Percentiles rank a stretch among this genome's conserved stretches.
Evolutionary conservation across 768 basidiomycete genomes (phyloP).

Genomic region (Mycena crocata): DNA sequence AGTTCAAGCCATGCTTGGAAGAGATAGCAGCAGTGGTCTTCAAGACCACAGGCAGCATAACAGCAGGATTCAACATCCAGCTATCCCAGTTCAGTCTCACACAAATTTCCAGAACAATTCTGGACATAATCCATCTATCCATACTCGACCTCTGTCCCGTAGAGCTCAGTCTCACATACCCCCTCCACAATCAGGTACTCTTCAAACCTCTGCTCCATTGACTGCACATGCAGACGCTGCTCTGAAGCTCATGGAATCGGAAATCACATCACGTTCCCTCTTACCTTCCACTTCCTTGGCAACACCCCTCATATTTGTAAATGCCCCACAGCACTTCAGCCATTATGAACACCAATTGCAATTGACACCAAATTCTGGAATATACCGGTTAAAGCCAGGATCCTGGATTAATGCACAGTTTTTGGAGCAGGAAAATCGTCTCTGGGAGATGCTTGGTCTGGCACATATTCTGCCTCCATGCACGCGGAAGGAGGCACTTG

Average conservation of each 20-base stretch:
- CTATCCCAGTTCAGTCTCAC: too few species aligned
- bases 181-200: too few species aligned
- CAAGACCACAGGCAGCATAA: too few species aligned
- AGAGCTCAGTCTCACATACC: too few species aligned
- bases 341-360: neutral
- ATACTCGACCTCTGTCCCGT: too few species aligned
- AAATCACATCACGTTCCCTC: neutral
- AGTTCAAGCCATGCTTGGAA: neutral
- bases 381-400: constrained; percentile 10
- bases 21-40: neutral
- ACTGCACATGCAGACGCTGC: neutral
- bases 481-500: neutral
- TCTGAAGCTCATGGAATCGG: neutral
- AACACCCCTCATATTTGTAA: constrained; percentile 30
- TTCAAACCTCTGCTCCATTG: neutral
- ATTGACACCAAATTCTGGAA: constrained; percentile 25
- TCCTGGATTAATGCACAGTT: neutral
- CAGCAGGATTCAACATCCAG: too few species aligned
- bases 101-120: too few species aligned
- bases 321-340: constrained; percentile 13
- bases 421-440: constrained; percentile 7
- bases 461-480: constrained; percentile 2
- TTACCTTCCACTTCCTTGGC: neutral
- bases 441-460: constrained; percentile 5
- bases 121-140: too few species aligned